Evolutionary conservation across 1,284 basidiomycete genomes (phyloP), one percentile per base, ranked within the genome.

Genomic region (Erythrobasidium hasegawianum): DNA sequence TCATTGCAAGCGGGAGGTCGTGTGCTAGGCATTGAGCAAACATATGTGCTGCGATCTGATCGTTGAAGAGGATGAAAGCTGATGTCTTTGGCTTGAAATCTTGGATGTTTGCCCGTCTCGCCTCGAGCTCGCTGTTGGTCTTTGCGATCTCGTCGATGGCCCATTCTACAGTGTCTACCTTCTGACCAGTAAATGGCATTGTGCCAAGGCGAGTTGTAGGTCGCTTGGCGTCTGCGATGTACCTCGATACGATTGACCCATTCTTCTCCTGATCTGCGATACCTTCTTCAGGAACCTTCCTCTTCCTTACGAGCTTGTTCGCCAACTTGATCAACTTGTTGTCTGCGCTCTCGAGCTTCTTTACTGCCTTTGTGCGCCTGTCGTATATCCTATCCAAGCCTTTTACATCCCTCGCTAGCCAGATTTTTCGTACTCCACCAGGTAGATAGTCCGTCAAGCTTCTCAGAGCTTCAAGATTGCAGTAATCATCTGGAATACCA

Each of bases 91-190:
- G 86, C 2, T 79, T 79, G 75, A 82, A 84, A 69, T 82, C 80
- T 20, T 80, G 77, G 58, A 92, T 85, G 73, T 90, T 85, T 33
- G 82, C 78, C 38, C 92, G 84, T 53, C 76, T 75, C n/a, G 78
- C 54, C 2, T 79, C 77, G 59, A 87, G 82, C 52, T 78, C 77
- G 22, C 71, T 71, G 70, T 84, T 84, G 50, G 85, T 77, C 26
- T 77, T 76, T 0, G 78, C 75, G 29, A 86, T 83, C 72, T 85
- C 83, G 22, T 80, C 78, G 77, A 83, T 71, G 14, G 86, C 86
- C 92, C 93, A 97, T 1, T 91, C 86, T 75, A 98, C 92, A 39
- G 77, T 76, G 78, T 98, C 95, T 2, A 94, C 90, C 78, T 95
- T 90, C 76, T 90, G 78, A 10, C 88, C 88, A 64, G 83, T 85